Evolutionary conservation across 805 yeast species (phyloP), one percentile per base, ranked within the genome.

Genomic region (Nakazawaea siamensis): DNA sequence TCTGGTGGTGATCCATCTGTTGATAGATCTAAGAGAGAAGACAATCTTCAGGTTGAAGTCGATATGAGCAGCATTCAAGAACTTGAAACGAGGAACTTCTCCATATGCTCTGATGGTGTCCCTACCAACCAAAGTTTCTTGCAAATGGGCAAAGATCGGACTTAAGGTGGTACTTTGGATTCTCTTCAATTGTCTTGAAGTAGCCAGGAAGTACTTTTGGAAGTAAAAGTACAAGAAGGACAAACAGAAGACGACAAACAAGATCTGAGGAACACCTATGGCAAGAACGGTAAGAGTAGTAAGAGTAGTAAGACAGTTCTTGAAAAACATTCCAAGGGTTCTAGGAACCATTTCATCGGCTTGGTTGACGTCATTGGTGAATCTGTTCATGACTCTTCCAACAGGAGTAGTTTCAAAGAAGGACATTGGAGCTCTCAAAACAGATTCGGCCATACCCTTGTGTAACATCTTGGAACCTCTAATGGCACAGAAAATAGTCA

Each of bases 1-100:
- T 51, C 99, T 73, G 9, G 86, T 95, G 8, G 97, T 96, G 42
- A 92, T 71, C 99, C 99, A 92, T 62, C 99, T 76, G 57, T 94
- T 92, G 10, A 96, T 88, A 54, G 84, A 81, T 38, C 87, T 76
- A 9, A 95, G 72, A 19, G 97, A 96, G 66, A 86, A 94, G 51
- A 74, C 86, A 0, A 97, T 97, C 48, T 82, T 71, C 81, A 90
- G 76, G 55, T 92, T 90, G 49, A 72, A 73, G 52, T 92, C 97
- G 48, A 88, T 71, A 52, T 83, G 73, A 27, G 71, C 61, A 50
- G 74, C 73, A 52, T 81, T 82, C 54, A 81, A 66, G 46, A 64
- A 73, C 29, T 59, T 61, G 51, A 83, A 83, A 54, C 92, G 66
- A 1, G 62, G 57, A 35, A 68, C 66, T 51, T 83, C 88, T 29